phyloP scores from a whole-genome alignment of 2,329 filamentous ascomycete genomes.

The Fulvia fulva region DNA sequence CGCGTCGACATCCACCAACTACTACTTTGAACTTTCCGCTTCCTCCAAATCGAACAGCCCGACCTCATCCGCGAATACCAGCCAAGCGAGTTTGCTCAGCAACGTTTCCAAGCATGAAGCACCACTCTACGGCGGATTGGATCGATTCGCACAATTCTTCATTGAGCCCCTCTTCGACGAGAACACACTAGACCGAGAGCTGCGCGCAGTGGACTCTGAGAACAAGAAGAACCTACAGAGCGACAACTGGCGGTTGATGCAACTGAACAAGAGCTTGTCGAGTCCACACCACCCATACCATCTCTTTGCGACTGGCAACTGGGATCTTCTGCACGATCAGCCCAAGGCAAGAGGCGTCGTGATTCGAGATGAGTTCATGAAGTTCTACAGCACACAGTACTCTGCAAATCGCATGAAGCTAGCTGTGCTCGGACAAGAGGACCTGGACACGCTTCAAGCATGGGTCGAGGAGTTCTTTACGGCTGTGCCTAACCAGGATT shows the following conservation, averaged over 20 bases:
- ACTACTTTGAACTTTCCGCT: conserved; percentile 92
- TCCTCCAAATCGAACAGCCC: conserved; percentile 59
- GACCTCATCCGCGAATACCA: conserved; percentile 34
- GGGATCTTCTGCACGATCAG: conserved; percentile 77
- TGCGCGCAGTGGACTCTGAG: conserved; percentile 87
- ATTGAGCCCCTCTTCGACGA: conserved; percentile 81
- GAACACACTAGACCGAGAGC: conserved; percentile 79
- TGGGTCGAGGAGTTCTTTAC: conserved; percentile 86
- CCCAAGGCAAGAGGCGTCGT: conserved; percentile 77
- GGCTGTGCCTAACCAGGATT: conserved; percentile 73
- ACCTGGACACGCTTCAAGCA: conserved; percentile 72
- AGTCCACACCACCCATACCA: conserved; percentile 85
- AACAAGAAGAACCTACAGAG: conserved; percentile 97
- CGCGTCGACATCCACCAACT: conserved; percentile 89
- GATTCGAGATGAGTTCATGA: conserved; percentile 85
- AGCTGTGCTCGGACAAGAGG: conserved; percentile 76
- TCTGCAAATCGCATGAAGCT: conserved; percentile 93
- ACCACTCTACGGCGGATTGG: conserved; percentile 76
- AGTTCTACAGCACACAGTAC: conserved; percentile 85
- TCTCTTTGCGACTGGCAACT: conserved; percentile 87
- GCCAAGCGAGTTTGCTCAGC: conserved; percentile 34
- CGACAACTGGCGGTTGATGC: conserved; percentile 81
- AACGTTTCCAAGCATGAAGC: conserved; percentile 42
- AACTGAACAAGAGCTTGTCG: conserved; percentile 82
- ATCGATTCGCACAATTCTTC: conserved; percentile 93